Conservation (phyloP, 352 stramenopile genomes). For the Phytophthora colocasiae region DNA sequence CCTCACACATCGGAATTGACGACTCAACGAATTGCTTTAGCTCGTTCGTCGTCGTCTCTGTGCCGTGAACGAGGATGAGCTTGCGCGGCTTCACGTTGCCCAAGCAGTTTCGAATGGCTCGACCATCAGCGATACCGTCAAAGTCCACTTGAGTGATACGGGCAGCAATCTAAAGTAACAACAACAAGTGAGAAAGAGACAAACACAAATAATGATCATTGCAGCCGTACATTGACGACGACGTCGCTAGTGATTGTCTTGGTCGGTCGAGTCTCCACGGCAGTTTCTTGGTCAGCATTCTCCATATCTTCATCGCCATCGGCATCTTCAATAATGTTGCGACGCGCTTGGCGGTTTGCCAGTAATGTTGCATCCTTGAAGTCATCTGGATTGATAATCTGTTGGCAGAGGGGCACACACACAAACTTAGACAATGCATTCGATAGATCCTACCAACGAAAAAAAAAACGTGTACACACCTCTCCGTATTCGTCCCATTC, state of each 20-base stretch:
- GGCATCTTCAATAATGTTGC: slow-evolving; percentile 65
- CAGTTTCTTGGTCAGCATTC: slow-evolving; percentile 62
- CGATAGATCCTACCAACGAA: not conserved
- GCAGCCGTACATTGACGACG: slow-evolving; percentile 56
- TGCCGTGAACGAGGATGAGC: slow-evolving; percentile 88
- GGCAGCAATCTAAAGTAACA: slow-evolving; percentile 62
- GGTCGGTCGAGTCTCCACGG: slow-evolving; percentile 72
- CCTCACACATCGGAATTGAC: slow-evolving; percentile 86
- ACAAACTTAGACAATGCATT: not conserved
- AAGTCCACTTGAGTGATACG: slow-evolving; percentile 88
- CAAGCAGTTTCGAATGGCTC: slow-evolving; percentile 89
- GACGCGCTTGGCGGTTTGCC: slow-evolving; percentile 65
- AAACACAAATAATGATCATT: not conserved
- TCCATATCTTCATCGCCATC: slow-evolving; percentile 80
- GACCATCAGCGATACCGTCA: slow-evolving; percentile 82
- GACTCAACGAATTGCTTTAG: slow-evolving; percentile 87
- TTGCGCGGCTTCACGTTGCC: slow-evolving; percentile 91
- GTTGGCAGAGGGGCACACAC: not conserved
- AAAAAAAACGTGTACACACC: slow-evolving; percentile 26
- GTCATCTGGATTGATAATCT: slow-evolving; percentile 86
- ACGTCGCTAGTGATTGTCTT: slow-evolving; percentile 83
- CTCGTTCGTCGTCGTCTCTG: slow-evolving; percentile 78
- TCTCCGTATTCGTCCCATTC: slow-evolving; percentile 92
- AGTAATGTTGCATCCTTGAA: slow-evolving; percentile 81
- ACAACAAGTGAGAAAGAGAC: not conserved